phyloP scores from a whole-genome alignment of 164 flowering plant genomes.

The Annona cherimola region DNA sequence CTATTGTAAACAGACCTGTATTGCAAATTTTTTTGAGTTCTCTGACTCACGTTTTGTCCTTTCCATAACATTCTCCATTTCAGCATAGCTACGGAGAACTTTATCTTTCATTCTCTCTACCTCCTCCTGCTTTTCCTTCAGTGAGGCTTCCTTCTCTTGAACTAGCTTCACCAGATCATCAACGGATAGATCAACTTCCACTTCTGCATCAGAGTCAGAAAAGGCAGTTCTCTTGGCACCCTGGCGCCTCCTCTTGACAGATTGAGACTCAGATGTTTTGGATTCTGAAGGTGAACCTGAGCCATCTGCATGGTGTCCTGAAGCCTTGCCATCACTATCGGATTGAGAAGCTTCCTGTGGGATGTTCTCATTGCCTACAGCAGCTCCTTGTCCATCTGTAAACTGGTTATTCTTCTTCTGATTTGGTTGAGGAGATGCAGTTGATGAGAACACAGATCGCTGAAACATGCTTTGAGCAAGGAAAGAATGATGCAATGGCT shows the following conservation, averaged over 20 bases:
- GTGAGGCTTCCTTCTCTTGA: conserved; percentile 62
- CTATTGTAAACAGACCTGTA: conserved; percentile 50
- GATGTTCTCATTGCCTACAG: background rate
- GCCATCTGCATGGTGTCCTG: conserved; percentile 24
- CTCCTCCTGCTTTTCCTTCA: conserved; percentile 57
- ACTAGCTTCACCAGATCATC: conserved; percentile 76
- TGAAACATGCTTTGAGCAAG: conserved; percentile 21
- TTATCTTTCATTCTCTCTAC: conserved; percentile 65
- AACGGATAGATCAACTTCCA: conserved; percentile 53
- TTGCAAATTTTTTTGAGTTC: conserved; percentile 77
- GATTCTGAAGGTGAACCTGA: conserved; percentile 39
- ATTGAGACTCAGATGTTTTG: conserved; percentile 14
- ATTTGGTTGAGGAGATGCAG: conserved; percentile 57
- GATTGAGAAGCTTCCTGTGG: conserved; percentile 1
- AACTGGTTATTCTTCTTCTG: conserved; percentile 38
- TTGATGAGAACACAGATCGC: conserved; percentile 53
- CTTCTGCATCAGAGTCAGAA: conserved; percentile 78
- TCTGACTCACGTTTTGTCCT: conserved; percentile 84
- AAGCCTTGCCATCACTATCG: conserved; percentile 16
- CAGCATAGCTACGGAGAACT: conserved; percentile 68
- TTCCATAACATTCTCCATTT: conserved; percentile 80
- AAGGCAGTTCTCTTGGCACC: conserved; percentile 46
- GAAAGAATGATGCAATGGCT: conserved; percentile 20
- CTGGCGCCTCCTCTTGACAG: conserved; percentile 29
- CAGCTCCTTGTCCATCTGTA: conserved; percentile 24